Conservation (phyloP, 78 protist species). For the Pelomyxa schiedti region DNA sequence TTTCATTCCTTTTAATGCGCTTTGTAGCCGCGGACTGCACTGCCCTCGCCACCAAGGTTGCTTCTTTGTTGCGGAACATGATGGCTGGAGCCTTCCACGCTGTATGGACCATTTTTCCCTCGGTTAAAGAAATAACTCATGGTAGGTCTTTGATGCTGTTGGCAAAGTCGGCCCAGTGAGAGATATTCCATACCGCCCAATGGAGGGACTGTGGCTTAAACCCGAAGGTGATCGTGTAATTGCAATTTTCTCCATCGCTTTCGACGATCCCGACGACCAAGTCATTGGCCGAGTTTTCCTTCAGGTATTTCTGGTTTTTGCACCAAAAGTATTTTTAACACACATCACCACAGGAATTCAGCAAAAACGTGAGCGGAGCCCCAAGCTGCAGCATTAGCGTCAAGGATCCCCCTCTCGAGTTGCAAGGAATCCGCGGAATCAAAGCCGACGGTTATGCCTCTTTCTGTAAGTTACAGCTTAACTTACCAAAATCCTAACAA, state of each 20-base stretch:
- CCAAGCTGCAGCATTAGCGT: not conserved
- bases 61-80: not conserved
- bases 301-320: too few species aligned
- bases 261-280: slow-evolving; percentile 29
- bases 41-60: slow-evolving; percentile 2
- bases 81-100: slow-evolving; percentile 16
- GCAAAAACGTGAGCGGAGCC: not conserved
- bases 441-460: not conserved
- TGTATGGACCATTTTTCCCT: not conserved
- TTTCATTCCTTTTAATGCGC: too few species aligned
- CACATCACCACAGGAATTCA: too few species aligned
- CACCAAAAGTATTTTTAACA: too few species aligned
- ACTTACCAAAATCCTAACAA: too few species aligned
- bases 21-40: not conserved
- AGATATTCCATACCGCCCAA: not conserved
- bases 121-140: not conserved
- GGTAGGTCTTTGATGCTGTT: too few species aligned
- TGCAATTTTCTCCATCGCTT: slow-evolving; percentile 17
- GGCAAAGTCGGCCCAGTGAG: not conserved
- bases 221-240: slow-evolving; percentile 21
- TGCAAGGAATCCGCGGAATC: not conserved
- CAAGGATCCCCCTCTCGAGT: slow-evolving; percentile 9
- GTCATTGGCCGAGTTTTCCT: slow-evolving; percentile 33
- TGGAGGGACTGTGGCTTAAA: not conserved
- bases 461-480: not conserved